phyloP scores from a whole-genome alignment of 768 basidiomycete genomes.

The Pulveroboletus sp. region DNA sequence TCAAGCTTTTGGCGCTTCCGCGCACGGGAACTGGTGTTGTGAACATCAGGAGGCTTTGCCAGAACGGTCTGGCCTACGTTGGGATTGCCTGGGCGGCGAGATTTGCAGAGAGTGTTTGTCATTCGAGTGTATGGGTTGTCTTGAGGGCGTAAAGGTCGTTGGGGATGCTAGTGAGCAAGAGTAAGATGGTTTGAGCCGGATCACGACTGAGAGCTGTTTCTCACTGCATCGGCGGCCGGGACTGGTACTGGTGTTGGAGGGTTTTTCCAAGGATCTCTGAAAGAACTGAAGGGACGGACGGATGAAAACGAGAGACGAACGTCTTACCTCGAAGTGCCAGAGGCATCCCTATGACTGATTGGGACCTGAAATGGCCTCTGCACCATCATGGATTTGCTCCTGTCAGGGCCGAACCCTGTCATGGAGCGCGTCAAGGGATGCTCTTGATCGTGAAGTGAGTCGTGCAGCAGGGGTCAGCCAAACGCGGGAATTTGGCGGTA shows the following conservation, averaged over 20 bases:
- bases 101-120: neutral
- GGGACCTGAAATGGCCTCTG: conserved; percentile 11
- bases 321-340: conserved; percentile 17
- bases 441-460: conserved; percentile 7
- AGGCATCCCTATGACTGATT: conserved; percentile 30
- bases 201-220: conserved; percentile 1
- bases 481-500: neutral
- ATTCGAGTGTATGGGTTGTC: conserved; percentile 12
- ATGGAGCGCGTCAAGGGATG: conserved; percentile 6
- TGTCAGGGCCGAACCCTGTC: conserved; percentile 8
- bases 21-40: neutral
- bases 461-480: neutral
- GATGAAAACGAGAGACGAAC: neutral
- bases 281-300: conserved; percentile 5
- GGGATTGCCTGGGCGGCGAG: conserved; percentile 18
- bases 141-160: neutral
- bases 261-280: conserved; percentile 14
- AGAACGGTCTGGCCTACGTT: conserved; percentile 20
- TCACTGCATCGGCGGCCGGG: conserved; percentile 16
- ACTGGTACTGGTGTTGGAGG: conserved; percentile 19
- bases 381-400: conserved; percentile 7
- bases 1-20: conserved; percentile 26
- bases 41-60: neutral
- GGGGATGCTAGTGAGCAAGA: conserved; percentile 7
- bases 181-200: conserved; percentile 3